Conservation (phyloP, 2,329 filamentous ascomycete genomes). For the Whalleya microplaca region DNA sequence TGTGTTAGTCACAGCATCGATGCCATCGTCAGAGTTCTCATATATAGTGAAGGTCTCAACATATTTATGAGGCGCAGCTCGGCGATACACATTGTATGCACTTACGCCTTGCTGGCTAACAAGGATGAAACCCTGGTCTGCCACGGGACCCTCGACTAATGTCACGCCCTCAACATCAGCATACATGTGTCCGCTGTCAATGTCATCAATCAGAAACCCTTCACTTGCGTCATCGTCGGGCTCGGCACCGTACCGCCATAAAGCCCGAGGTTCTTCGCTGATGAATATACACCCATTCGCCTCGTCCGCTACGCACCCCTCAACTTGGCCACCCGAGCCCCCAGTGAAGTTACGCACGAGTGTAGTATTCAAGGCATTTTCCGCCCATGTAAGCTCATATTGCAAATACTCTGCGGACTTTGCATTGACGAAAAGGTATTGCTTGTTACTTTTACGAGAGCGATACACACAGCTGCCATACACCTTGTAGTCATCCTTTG, state of each 20-base stretch:
- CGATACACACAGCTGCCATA: constrained; percentile 58
- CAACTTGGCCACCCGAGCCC: constrained; percentile 56
- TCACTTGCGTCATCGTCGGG: constrained; percentile 43
- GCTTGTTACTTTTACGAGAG: constrained; percentile 49
- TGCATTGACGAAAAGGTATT: constrained; percentile 59
- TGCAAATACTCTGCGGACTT: constrained; percentile 59
- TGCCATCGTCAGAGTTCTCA: constrained; percentile 43
- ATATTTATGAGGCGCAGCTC: constrained; percentile 52
- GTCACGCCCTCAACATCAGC: constrained; percentile 60
- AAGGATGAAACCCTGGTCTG: constrained; percentile 52
- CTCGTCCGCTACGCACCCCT: constrained; percentile 58
- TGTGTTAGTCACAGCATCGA: constrained; percentile 57
- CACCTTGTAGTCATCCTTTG: constrained; percentile 48
- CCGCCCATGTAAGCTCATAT: constrained; percentile 49
- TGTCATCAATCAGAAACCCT: constrained; percentile 43
- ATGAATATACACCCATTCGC: constrained; percentile 54
- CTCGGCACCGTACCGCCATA: constrained; percentile 58
- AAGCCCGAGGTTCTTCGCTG: constrained; percentile 54
- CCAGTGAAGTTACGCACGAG: constrained; percentile 56
- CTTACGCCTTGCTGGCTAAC: constrained; percentile 58
- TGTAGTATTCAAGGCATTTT: constrained; percentile 47
- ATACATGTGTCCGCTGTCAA: constrained; percentile 51
- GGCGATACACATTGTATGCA: constrained; percentile 54
- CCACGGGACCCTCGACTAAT: constrained; percentile 48
- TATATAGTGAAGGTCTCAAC: constrained; percentile 53